Percentiles rank a stretch among this genome's conserved stretches.
These are phyloP conservation scores for Miscanthus sacchariflorus DNA, from an alignment of 202 grass and related monocot genomes.

Conservation along the genomic window DNA sequence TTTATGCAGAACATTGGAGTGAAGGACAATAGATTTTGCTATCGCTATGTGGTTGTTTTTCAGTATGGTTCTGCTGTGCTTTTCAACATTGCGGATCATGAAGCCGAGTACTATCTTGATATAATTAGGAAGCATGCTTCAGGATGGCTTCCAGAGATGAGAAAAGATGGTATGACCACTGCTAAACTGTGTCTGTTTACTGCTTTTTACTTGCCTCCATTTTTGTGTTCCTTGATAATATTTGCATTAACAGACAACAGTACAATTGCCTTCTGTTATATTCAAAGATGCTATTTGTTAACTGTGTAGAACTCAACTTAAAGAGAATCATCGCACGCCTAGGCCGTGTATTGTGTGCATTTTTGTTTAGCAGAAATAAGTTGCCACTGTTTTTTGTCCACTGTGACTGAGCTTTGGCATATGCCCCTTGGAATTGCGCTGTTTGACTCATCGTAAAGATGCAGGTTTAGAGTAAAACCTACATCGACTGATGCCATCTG, in stretches of 20 bases:
- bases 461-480: not conserved
- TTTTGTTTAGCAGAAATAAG: not conserved
- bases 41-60: slow-evolving; percentile 80
- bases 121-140: slow-evolving; percentile 91
- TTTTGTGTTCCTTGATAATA: not conserved
- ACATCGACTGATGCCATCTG: not conserved
- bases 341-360: not conserved
- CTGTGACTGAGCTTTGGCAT: not conserved
- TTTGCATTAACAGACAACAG: not conserved
- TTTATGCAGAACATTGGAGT: slow-evolving; percentile 69
- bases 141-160: slow-evolving; percentile 85
- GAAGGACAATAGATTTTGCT: slow-evolving; percentile 74
- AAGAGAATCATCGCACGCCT: not conserved
- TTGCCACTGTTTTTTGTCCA: not conserved
- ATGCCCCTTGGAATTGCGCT: not conserved
- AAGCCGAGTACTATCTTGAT: slow-evolving; percentile 89
- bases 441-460: slow-evolving; percentile 10
- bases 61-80: slow-evolving; percentile 95
- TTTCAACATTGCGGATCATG: slow-evolving; percentile 95
- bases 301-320: not conserved
- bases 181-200: not conserved
- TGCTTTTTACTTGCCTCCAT: not conserved
- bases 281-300: slow-evolving; percentile 2
- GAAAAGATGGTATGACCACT: slow-evolving; percentile 79
- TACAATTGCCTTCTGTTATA: not conserved